Conservation (phyloP, 2,329 filamentous ascomycete genomes). For the Neocatenulostroma microsporum region DNA sequence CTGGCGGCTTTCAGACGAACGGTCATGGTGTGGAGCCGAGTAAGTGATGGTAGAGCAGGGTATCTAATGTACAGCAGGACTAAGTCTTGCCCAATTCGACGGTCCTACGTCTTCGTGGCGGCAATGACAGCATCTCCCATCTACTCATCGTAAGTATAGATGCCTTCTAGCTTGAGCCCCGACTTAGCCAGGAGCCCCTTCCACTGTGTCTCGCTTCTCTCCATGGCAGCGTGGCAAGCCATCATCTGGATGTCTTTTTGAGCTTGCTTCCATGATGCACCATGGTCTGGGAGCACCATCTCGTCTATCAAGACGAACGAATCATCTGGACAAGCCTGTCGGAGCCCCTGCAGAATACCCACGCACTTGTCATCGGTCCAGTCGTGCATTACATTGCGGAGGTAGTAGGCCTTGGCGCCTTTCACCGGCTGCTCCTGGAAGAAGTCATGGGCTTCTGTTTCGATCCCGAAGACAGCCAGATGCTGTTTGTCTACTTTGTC, state of each 20-base stretch:
- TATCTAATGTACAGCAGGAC: neutral
- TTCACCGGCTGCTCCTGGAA: slow-evolving; percentile 13
- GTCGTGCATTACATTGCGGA: slow-evolving; percentile 20
- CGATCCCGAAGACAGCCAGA: slow-evolving; percentile 6
- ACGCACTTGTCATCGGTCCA: slow-evolving; percentile 16
- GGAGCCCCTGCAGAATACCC: slow-evolving; percentile 13
- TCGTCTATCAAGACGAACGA: slow-evolving; percentile 15
- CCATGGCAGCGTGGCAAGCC: slow-evolving; percentile 9
- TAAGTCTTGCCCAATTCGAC: neutral
- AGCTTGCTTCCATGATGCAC: slow-evolving; percentile 5
- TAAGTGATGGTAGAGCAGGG: neutral
- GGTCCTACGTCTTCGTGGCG: slow-evolving; percentile 2
- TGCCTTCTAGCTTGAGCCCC: slow-evolving; percentile 7
- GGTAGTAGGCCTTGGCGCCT: slow-evolving; percentile 25
- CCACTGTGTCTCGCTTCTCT: slow-evolving; percentile 10
- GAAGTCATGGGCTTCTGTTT: slow-evolving; percentile 14
- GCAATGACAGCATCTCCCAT: slow-evolving; percentile 9
- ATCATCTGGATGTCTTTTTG: slow-evolving; percentile 12
- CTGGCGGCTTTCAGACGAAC: neutral
- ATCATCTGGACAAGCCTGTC: slow-evolving; percentile 9
- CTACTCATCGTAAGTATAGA: slow-evolving; percentile 6
- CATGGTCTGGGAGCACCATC: slow-evolving; percentile 8
- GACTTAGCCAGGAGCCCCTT: slow-evolving; percentile 6
- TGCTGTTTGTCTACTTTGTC: slow-evolving; percentile 3
- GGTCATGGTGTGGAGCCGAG: slow-evolving; percentile 3